These are phyloP conservation scores for Suhomyces chickasaworum DNA, from an alignment of 1,139 yeast species.

Conservation along the genomic window DNA sequence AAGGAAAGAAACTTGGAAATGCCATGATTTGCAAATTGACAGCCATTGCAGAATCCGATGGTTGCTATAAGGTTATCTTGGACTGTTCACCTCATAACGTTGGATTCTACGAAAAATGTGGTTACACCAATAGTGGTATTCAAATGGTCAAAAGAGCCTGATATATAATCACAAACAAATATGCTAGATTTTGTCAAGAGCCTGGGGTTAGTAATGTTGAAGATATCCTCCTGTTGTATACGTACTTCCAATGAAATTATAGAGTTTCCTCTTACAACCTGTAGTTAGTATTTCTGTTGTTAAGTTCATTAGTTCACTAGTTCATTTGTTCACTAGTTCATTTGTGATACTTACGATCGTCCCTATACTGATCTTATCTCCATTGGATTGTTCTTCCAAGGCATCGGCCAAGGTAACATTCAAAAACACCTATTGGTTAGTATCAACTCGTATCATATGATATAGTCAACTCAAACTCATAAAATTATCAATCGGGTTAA, in stretches of 20 bases:
- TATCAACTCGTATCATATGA: no score
- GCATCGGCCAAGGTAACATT: conserved; percentile 78
- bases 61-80: conserved; percentile 86
- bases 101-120: conserved; percentile 89
- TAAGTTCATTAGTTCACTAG: background rate
- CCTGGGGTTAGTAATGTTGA: conserved; percentile 17
- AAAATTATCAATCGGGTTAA: no score
- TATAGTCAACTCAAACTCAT: no score
- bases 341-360: conserved; percentile 43
- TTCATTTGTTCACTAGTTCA: background rate
- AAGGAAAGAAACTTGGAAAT: conserved; percentile 81
- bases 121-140: conserved; percentile 62
- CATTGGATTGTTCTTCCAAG: conserved; percentile 56
- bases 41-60: conserved; percentile 55
- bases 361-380: conserved; percentile 57
- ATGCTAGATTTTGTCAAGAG: conserved; percentile 24
- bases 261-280: conserved; percentile 62
- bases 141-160: conserved; percentile 59
- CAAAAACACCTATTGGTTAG: conserved; percentile 51
- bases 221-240: conserved; percentile 14
- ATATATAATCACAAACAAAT: no score
- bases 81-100: conserved; percentile 86
- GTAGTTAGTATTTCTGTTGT: conserved; percentile 28
- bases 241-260: conserved; percentile 59
- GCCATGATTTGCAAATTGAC: conserved; percentile 65